phyloP scores from a whole-genome alignment of 78 protist species.

The Guillardia theta region DNA sequence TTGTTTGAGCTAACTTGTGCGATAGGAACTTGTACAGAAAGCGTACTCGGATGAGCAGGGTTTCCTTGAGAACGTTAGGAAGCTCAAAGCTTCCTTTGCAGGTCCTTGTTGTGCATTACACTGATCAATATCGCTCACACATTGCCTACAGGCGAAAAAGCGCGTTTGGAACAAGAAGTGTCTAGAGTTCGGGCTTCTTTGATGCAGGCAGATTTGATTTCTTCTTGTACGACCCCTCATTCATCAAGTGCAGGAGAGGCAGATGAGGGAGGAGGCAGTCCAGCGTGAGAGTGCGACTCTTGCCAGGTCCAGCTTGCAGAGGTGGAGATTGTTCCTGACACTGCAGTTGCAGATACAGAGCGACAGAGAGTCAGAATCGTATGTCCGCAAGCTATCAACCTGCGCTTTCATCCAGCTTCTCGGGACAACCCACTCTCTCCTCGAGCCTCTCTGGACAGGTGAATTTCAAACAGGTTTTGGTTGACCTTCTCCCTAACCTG shows the following conservation, averaged over 20 bases:
- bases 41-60: constrained; percentile 6
- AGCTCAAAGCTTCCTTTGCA: not conserved
- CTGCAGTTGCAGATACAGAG: too few relatives aligned
- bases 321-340: too few relatives aligned
- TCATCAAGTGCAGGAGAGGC: not conserved
- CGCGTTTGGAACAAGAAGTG: not conserved
- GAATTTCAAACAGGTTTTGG: too few relatives aligned
- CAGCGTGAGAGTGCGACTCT: not conserved
- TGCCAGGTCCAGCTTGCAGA: too few relatives aligned
- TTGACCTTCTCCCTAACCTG: too few relatives aligned
- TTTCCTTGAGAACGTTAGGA: not conserved
- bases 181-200: not conserved
- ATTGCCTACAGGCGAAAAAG: not conserved
- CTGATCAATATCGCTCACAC: not conserved
- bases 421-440: too few relatives aligned
- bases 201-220: not conserved
- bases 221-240: not conserved
- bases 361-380: too few relatives aligned
- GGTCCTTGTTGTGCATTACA: not conserved
- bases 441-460: too few relatives aligned
- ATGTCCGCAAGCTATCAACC: too few relatives aligned
- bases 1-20: not conserved
- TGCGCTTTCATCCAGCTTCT: too few relatives aligned
- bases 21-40: not conserved
- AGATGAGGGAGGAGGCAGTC: constrained; percentile 6